A percentile compares a stretch with the other conserved stretches of the same genome.
Evolutionary conservation across 306 rosid species (phyloP).

Genomic region (Myrica gale): DNA sequence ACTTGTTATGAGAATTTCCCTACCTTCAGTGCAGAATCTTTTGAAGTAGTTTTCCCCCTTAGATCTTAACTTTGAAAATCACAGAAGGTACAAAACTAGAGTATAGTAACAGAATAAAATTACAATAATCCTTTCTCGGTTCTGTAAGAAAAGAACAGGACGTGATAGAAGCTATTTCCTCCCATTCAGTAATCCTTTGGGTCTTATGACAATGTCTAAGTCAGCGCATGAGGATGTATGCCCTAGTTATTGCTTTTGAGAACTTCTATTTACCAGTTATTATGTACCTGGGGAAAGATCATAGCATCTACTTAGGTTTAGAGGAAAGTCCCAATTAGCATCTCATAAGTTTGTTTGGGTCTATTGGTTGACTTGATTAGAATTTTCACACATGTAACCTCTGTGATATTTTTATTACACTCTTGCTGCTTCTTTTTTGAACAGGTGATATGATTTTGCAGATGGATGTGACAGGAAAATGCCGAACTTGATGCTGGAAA

Average conservation of each 20-base stretch:
- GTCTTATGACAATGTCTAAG: background rate
- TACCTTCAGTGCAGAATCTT: background rate
- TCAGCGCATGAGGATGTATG: background rate
- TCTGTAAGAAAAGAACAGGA: background rate
- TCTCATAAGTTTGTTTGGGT: background rate
- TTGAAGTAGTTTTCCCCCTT: background rate
- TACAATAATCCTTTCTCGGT: background rate
- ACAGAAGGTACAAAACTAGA: background rate
- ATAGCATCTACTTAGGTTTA: background rate
- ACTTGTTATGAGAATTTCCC: background rate
- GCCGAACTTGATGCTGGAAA: constrained; percentile 33
- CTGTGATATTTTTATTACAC: constrained; percentile 15
- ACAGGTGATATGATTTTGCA: constrained; percentile 48
- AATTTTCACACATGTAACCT: background rate
- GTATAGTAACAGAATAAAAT: background rate
- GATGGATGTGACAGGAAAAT: constrained; percentile 49
- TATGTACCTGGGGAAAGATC: background rate
- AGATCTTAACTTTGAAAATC: too few species aligned
- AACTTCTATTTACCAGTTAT: background rate
- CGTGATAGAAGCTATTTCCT: background rate
- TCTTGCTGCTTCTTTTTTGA: constrained; percentile 31
- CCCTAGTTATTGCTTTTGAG: background rate
- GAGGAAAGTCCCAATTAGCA: background rate
- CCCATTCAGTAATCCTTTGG: background rate
- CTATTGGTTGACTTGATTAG: background rate